Percentiles rank a stretch among this genome's conserved stretches.
phyloP scores from a whole-genome alignment of 169 alveolate species.

The Eimeria nieschulzi region DNA sequence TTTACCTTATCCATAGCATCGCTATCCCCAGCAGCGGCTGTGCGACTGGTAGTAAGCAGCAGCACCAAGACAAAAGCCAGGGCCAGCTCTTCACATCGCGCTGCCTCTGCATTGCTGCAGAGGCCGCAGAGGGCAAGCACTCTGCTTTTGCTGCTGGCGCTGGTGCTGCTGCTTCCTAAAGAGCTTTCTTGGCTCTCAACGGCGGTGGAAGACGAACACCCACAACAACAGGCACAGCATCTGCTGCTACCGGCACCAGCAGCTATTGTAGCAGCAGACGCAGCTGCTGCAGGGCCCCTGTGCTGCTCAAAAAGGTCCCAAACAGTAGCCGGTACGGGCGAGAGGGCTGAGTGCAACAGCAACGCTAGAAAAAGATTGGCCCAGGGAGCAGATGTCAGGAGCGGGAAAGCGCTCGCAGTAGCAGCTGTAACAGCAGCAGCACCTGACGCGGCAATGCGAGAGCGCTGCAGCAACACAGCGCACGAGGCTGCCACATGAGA shows the following conservation, averaged over 20 bases:
- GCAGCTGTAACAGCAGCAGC: conserved; percentile 67
- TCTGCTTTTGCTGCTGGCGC: not conserved
- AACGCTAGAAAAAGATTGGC: conserved; percentile 29
- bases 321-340: conserved; percentile 15
- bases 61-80: conserved; percentile 37
- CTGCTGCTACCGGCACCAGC: conserved; percentile 21
- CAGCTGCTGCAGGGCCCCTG: conserved; percentile 27
- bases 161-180: conserved; percentile 5
- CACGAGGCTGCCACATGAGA: conserved; percentile 48
- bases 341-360: conserved; percentile 38
- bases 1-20: not conserved
- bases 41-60: conserved; percentile 30
- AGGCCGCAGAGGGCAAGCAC: conserved; percentile 3
- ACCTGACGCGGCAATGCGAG: conserved; percentile 46
- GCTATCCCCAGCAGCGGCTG: not conserved
- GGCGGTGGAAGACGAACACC: not conserved
- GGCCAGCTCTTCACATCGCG: conserved; percentile 43
- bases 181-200: not conserved
- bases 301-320: conserved; percentile 7
- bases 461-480: conserved; percentile 61
- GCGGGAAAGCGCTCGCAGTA: conserved; percentile 46
- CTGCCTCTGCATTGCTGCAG: conserved; percentile 49
- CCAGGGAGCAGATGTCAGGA: conserved; percentile 26
- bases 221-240: conserved; percentile 39
- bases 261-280: not conserved